Base-by-base conservation (phyloP, 495 filamentous ascomycete genomes). In the Penicillium coffeae region DNA sequence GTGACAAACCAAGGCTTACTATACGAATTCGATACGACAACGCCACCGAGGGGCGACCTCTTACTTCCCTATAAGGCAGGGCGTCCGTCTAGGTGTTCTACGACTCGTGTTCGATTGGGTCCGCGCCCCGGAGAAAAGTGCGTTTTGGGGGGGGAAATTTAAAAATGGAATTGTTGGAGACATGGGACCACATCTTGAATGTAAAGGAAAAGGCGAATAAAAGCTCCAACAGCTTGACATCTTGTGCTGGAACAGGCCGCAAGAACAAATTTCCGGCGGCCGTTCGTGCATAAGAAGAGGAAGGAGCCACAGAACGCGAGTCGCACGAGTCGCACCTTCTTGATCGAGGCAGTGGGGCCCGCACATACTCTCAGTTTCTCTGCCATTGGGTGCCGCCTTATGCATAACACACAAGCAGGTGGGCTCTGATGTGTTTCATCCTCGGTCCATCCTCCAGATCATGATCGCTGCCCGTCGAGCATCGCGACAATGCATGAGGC, bases 401-500 rank as follows among this genome's bases (percentile, higher is more conserved):
- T 58, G 60, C 60, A 63, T 48, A 55, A 60, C 56, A 62, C 48
- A 45, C 10, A 12, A 9, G 42, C 6, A 33, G 27, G 3, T 21
- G 21, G 40, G 40, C 21, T 13, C 33, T n/a, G n/a, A n/a, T n/a
- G n/a, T n/a, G n/a, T n/a, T n/a, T n/a, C n/a, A n/a, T n/a, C n/a
- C n/a, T n/a, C n/a, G n/a, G n/a, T n/a, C n/a, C n/a, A n/a, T n/a
- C n/a, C n/a, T n/a, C n/a, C n/a, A n/a, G n/a, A n/a, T n/a, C n/a
- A n/a, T n/a, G 61, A 60, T 34, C 49, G 38, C 30, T 56, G 57
- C 33, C 64, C 62, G 40, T 68, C 64, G 12, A 69, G 12, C 50
- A 71, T 60, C 10, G 38, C 61, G 15, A 70, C 52, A 41, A 70
- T 55, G 42, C 67, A 70, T 1, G 67, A 60, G 20, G 58, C 51